Conservation (phyloP, 108 stramenopile genomes). For the Nitzschia sp. region DNA sequence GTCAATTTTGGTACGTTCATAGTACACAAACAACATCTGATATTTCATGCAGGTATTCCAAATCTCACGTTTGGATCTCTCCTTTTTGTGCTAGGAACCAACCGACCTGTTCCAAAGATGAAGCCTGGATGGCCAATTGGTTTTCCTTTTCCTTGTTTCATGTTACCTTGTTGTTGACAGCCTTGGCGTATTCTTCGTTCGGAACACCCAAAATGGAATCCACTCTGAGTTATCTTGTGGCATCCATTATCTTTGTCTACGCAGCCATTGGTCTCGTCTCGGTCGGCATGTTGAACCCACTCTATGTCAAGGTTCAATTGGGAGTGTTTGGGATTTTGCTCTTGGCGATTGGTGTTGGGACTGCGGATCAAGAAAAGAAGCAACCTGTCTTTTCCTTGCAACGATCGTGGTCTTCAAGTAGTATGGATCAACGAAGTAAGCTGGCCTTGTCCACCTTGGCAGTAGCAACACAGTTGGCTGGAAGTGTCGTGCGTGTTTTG, state of each 20-base stretch:
- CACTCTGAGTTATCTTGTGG: constrained; percentile 2
- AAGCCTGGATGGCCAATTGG: constrained; percentile 19
- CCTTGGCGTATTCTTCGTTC: neutral
- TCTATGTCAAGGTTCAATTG: constrained; percentile 12
- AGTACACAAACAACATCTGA: neutral
- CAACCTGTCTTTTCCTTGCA: constrained; percentile 4
- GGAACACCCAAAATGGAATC: neutral
- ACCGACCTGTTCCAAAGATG: constrained; percentile 10
- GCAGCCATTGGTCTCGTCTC: constrained; percentile 8
- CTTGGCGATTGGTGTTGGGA: constrained; percentile 7
- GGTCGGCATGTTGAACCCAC: neutral
- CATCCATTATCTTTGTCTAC: constrained; percentile 15
- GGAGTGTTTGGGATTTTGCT: constrained; percentile 8
- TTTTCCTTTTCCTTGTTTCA: constrained; percentile 15
- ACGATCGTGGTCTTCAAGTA: constrained; percentile 6
- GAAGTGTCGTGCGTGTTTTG: constrained; percentile 2
- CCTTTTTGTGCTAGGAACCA: constrained; percentile 2
- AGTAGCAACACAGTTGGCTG: constrained; percentile 1
- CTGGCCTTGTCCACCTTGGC: constrained; percentile 2
- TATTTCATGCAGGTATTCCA: too few species aligned
- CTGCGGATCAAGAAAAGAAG: constrained; percentile 8
- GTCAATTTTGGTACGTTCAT: constrained; percentile 7
- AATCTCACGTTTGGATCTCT: too few species aligned
- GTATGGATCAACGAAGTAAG: constrained; percentile 8
- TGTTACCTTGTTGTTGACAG: constrained; percentile 4